These are phyloP conservation scores for Wickerhamomyces queroliae DNA, from an alignment of 805 yeast species.

Conservation along the genomic window DNA sequence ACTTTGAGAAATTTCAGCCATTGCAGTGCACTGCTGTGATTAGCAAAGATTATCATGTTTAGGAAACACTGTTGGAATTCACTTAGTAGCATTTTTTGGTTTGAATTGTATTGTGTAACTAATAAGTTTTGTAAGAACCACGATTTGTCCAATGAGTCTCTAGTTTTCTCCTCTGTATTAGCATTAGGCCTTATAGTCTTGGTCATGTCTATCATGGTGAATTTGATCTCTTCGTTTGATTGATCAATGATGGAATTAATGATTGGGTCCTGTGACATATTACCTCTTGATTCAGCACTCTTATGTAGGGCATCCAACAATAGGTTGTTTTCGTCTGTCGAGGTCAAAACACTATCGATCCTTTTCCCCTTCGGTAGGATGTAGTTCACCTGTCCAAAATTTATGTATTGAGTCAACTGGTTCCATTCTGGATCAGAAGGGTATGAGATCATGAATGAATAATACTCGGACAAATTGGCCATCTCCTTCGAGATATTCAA, in stretches of 20 bases:
- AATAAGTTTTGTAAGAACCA: constrained; percentile 44
- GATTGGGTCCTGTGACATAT: constrained; percentile 26
- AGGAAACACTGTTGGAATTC: constrained; percentile 52
- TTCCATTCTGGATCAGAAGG: constrained; percentile 30
- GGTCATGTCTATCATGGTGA: constrained; percentile 37
- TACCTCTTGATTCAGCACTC: constrained; percentile 21
- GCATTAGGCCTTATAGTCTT: constrained; percentile 31
- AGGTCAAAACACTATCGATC: constrained; percentile 40
- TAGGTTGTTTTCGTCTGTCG: constrained; percentile 41
- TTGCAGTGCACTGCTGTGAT: constrained; percentile 56
- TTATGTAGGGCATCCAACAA: constrained; percentile 32
- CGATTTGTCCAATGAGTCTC: constrained; percentile 52
- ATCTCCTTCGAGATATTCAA: constrained; percentile 23
- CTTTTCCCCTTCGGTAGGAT: constrained; percentile 21
- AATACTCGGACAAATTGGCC: constrained; percentile 25
- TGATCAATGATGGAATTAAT: constrained; percentile 28
- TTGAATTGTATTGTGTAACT: constrained; percentile 23
- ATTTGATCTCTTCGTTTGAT: constrained; percentile 30
- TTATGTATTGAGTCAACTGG: constrained; percentile 15
- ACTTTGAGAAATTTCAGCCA: constrained; percentile 52
- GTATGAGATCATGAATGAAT: constrained; percentile 34
- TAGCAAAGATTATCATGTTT: constrained; percentile 47
- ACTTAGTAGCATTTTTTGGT: constrained; percentile 31
- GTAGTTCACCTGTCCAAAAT: constrained; percentile 22
- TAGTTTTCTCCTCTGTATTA: constrained; percentile 36